Evolutionary conservation across 768 basidiomycete species (phyloP).

Genomic region (Mycena maculata): DNA sequence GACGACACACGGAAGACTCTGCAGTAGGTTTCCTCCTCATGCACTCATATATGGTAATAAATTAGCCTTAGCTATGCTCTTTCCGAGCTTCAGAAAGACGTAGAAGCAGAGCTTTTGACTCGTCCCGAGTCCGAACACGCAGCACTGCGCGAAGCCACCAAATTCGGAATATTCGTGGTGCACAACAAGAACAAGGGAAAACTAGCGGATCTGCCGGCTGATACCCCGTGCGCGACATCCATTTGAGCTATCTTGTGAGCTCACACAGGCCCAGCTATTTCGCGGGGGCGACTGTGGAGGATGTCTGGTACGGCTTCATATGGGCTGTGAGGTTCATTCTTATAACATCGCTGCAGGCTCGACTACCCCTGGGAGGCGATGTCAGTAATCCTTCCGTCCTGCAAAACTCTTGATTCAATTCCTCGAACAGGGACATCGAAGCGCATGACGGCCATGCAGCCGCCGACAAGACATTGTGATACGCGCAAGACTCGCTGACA

Average conservation of each 20-base stretch:
- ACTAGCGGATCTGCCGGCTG: slow-evolving; percentile 75
- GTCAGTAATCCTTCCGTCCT: slow-evolving; percentile 53
- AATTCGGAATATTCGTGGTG: slow-evolving; percentile 94
- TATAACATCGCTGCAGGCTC: slow-evolving; percentile 60
- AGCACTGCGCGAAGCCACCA: slow-evolving; percentile 70
- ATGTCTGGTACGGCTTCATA: slow-evolving; percentile 69
- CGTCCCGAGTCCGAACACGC: slow-evolving; percentile 81
- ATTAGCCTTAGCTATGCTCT: slow-evolving; percentile 79
- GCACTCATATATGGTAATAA: background rate
- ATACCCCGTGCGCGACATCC: slow-evolving; percentile 63
- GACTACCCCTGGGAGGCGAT: slow-evolving; percentile 88
- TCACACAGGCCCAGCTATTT: slow-evolving; percentile 68
- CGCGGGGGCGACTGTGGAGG: slow-evolving; percentile 77
- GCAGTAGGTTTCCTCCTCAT: slow-evolving; percentile 62
- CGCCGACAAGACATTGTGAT: slow-evolving; percentile 46
- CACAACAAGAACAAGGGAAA: slow-evolving; percentile 95
- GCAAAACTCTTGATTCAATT: background rate
- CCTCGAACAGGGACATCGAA: slow-evolving; percentile 71
- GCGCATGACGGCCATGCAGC: slow-evolving; percentile 76
- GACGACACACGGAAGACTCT: slow-evolving; percentile 92
- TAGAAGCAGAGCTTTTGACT: slow-evolving; percentile 72
- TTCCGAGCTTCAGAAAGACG: slow-evolving; percentile 89
- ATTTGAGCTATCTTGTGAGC: slow-evolving; percentile 8
- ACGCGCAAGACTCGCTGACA: background rate
- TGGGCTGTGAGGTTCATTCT: slow-evolving; percentile 6